Evolutionary conservation across 768 basidiomycete species (phyloP), one percentile per base, ranked within the genome.

Genomic region (Hypholoma fasciculare): DNA sequence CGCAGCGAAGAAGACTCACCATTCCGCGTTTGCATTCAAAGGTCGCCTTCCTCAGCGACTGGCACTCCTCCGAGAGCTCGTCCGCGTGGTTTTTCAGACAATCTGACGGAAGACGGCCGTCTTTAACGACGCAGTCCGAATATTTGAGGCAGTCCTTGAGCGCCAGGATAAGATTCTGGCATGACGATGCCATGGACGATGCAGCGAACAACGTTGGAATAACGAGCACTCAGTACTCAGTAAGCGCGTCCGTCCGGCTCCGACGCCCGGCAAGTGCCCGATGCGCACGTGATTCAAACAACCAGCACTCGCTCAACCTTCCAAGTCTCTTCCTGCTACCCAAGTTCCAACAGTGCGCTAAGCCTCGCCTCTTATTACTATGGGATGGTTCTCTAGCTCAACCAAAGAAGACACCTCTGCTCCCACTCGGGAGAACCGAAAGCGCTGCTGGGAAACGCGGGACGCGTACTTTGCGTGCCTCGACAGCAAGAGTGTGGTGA

Each of bases 1-100:
- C 11, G 13, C 19, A 20, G 5, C 9, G 2, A 38, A 16, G 13
- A 23, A 16, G 20, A 77, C 85, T 58, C 58, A 93, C 92, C 90
- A 93, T 90, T 43, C 88, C 91, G 58, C 92, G 81, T 72, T 96
- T 96, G 76, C 94, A 96, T 63, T 96, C 92, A 64, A 90, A 94
- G 0, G 90, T 87, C 11, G 92, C 91, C 71, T 85, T 86, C 52
- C 94, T 81, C 54, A 96, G 74, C 26, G 85, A 81, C 68, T 85
- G 84, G 69, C 94, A 96, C 64, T 89, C 81, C 63, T 90, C 86
- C 2, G 94, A 93, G 23, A 96, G 79, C 61, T 93, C 88, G 54
- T 87, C 76, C 20, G 72, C 75, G 72, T 95, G 90, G 26, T 90
- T 68, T 65, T 82, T 85, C 49, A 96, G 80, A 72, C 94, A 96